phyloP scores from a whole-genome alignment of 2,329 filamentous ascomycete species.

The Verticillium zaregamsianum region DNA sequence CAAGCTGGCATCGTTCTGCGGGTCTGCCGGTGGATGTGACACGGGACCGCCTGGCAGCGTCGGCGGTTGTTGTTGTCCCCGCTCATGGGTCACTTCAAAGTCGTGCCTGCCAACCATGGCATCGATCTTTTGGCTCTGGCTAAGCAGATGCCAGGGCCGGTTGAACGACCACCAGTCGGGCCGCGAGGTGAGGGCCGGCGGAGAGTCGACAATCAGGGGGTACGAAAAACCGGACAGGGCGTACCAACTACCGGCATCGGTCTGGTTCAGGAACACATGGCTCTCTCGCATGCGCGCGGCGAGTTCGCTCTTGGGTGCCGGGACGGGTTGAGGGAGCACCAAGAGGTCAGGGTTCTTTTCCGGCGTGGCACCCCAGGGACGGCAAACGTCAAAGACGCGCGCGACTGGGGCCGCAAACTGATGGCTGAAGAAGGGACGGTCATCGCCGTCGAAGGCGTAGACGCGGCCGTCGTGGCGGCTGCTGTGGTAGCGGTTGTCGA shows the following conservation, averaged over 20 bases:
- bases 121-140: conserved; percentile 47
- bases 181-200: conserved; percentile 39
- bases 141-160: conserved; percentile 33
- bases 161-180: conserved; percentile 44
- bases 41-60: conserved; percentile 30
- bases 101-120: conserved; percentile 70
- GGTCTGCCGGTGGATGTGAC: conserved; percentile 21
- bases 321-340: conserved; percentile 78
- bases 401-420: conserved; percentile 75
- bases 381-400: conserved; percentile 82
- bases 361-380: conserved; percentile 58
- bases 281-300: conserved; percentile 50
- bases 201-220: conserved; percentile 73
- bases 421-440: conserved; percentile 59
- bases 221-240: conserved; percentile 85
- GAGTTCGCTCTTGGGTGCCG: conserved; percentile 50
- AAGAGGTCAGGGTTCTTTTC: conserved; percentile 73
- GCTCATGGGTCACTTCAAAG: conserved; percentile 38
- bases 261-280: conserved; percentile 82
- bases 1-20: conserved; percentile 28
- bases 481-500: conserved; percentile 87
- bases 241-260: conserved; percentile 85
- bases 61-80: conserved; percentile 28
- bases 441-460: conserved; percentile 68
- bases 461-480: conserved; percentile 81